Conservation (phyloP, 768 basidiomycete species). For the Mycena metata region DNA sequence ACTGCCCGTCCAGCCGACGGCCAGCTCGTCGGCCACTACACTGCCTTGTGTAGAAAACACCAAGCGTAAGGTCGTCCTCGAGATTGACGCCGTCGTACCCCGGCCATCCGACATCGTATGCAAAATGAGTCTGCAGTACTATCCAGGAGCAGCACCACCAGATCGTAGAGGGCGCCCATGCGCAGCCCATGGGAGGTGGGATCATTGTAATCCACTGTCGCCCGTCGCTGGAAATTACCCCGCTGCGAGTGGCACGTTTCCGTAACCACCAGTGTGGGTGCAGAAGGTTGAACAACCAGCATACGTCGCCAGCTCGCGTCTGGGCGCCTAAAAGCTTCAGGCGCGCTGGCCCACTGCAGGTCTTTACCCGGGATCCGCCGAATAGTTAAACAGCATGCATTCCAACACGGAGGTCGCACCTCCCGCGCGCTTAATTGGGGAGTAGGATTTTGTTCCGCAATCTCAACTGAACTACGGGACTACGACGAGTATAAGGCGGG, state of each 20-base stretch:
- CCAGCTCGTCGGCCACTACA: background rate
- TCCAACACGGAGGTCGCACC: no score
- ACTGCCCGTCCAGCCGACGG: no score
- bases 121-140: background rate
- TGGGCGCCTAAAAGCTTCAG: slow-evolving; percentile 1
- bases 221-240: background rate
- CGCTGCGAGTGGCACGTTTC: background rate
- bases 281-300: slow-evolving; percentile 17
- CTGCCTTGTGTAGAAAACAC: background rate
- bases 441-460: no score
- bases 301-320: slow-evolving; percentile 19
- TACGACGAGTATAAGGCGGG: no score
- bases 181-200: background rate
- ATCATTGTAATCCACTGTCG: background rate
- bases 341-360: slow-evolving; percentile 8
- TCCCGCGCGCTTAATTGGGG: no score
- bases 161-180: slow-evolving; percentile 5
- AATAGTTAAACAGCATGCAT: no score
- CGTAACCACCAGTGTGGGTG: background rate
- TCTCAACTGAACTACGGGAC: no score
- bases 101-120: background rate
- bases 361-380: no score
- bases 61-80: background rate
- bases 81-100: background rate
- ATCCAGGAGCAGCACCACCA: background rate